phyloP scores from a whole-genome alignment of 2,329 filamentous ascomycete species.

The Grosmannia serpens region DNA sequence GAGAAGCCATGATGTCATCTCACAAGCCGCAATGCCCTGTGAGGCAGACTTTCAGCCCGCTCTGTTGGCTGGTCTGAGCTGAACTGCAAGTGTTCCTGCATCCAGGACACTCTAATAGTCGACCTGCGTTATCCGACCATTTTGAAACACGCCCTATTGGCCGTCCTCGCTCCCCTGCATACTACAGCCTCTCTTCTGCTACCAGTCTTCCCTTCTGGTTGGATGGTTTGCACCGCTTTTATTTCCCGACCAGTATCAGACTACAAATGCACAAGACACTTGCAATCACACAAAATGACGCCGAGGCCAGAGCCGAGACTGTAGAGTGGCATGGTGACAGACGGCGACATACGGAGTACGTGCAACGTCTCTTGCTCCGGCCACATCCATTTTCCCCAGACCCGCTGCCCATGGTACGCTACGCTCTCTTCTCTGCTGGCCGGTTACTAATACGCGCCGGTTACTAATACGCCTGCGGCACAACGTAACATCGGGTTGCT shows the following conservation, averaged over 20 bases:
- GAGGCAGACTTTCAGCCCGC: background rate
- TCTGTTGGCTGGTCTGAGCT: background rate
- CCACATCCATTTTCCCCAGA: background rate
- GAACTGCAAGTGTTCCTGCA: background rate
- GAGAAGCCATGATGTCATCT: background rate
- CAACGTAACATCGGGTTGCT: background rate
- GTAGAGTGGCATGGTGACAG: background rate
- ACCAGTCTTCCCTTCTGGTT: background rate
- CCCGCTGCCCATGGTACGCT: too few relatives aligned
- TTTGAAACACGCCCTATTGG: background rate
- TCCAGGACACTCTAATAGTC: background rate
- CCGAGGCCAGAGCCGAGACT: background rate
- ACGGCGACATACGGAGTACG: too few relatives aligned
- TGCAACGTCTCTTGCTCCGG: background rate
- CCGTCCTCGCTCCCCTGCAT: background rate
- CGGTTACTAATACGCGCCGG: too few relatives aligned
- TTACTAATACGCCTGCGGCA: background rate
- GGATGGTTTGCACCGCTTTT: background rate
- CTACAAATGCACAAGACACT: background rate
- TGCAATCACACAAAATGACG: background rate
- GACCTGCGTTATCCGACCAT: background rate
- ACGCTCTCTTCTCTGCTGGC: too few relatives aligned
- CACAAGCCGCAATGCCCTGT: background rate
- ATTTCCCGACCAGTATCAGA: background rate
- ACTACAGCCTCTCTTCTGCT: background rate